Percentiles rank a stretch among this genome's conserved stretches.
Evolutionary conservation across 139 green algal species (phyloP).

Genomic region (Spirogloea muscicola): DNA sequence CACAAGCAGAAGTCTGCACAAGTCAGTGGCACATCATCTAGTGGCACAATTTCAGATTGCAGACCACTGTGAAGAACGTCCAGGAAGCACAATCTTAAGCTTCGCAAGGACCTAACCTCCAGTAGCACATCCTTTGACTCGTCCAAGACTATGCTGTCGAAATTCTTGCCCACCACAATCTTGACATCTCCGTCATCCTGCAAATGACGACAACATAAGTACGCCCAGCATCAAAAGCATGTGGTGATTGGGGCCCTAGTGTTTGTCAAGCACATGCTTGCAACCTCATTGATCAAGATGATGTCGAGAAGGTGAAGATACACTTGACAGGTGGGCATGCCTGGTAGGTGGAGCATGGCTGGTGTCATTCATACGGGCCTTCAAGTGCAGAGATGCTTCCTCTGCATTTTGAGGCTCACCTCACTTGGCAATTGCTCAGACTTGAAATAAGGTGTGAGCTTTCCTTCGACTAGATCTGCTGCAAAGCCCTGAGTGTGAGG

Average conservation of each 20-base stretch:
- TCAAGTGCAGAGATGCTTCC: no score
- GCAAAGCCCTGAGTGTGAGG: conserved; percentile 47
- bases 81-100: no score
- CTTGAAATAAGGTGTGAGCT: conserved; percentile 42
- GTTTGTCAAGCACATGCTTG: no score
- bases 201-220: conserved; percentile 18
- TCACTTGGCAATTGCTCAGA: conserved; percentile 35
- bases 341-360: no score
- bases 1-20: no score
- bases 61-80: no score
- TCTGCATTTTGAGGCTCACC: conserved; percentile 2
- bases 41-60: no score
- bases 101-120: conserved; percentile 34
- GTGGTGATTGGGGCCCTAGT: neutral
- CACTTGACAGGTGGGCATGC: neutral
- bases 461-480: conserved; percentile 30
- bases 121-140: conserved; percentile 51
- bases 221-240: conserved; percentile 1
- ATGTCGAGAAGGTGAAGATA: neutral
- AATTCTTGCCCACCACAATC: conserved; percentile 50
- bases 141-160: conserved; percentile 48
- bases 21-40: no score
- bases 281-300: neutral
- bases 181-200: conserved; percentile 38
- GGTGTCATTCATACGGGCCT: neutral